Evolutionary conservation across 2,329 filamentous ascomycete genomes (phyloP).

Genomic region (Pyricularia pennisetigena): DNA sequence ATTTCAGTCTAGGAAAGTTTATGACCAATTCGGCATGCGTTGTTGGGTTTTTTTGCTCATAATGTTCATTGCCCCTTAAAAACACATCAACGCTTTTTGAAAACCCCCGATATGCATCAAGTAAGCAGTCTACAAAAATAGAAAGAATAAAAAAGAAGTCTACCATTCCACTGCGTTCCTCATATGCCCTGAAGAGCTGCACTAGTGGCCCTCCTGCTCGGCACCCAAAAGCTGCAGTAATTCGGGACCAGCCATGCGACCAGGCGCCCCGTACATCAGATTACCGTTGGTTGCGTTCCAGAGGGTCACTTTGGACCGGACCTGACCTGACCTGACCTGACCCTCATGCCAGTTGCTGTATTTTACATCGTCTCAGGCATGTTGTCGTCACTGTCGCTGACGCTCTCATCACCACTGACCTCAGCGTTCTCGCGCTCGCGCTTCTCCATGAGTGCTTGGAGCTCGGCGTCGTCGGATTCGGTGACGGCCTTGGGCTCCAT

Average conservation of each 20-base stretch:
- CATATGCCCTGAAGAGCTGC: neutral
- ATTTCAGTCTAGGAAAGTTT: neutral
- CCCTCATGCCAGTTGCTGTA: neutral
- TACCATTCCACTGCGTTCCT: neutral
- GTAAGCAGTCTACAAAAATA: neutral
- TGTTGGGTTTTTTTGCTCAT: neutral
- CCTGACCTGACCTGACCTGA: neutral
- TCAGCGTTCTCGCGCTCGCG: slow-evolving; percentile 95
- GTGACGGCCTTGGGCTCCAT: slow-evolving; percentile 99
- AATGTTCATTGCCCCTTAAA: neutral
- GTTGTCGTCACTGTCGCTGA: slow-evolving; percentile 91
- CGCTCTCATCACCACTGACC: slow-evolving; percentile 93
- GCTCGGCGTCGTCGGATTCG: slow-evolving; percentile 93
- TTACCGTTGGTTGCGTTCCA: neutral
- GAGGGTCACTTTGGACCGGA: neutral
- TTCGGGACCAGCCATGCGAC: neutral
- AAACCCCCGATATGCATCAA: neutral
- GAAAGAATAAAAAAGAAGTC: neutral
- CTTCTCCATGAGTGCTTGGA: slow-evolving; percentile 99
- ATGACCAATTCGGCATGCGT: neutral
- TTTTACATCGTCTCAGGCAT: slow-evolving; percentile 43
- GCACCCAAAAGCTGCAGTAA: neutral
- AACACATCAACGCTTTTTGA: neutral
- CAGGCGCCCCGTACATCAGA: neutral
- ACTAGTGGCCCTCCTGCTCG: neutral